phyloP scores from a whole-genome alignment of 345 rosid genomes.

The Eucalyptus erythrocorys region DNA sequence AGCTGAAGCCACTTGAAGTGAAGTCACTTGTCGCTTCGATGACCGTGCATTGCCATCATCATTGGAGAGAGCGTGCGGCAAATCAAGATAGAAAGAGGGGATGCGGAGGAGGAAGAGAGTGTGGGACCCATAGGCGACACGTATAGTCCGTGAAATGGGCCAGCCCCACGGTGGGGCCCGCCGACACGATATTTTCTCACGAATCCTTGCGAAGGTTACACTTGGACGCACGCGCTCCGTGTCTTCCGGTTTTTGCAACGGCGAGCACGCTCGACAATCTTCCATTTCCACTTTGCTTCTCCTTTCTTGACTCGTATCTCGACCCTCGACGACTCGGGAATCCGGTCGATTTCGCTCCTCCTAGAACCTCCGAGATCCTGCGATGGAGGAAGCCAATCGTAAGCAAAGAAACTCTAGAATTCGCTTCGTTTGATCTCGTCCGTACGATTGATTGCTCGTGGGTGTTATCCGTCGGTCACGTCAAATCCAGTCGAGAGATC shows the following conservation, averaged over 20 bases:
- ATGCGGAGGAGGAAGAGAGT: too few relatives aligned
- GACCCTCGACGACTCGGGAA: neutral
- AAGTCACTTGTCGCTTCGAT: neutral
- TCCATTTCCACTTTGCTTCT: neutral
- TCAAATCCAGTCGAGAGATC: neutral
- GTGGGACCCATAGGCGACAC: too few relatives aligned
- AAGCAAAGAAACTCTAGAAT: neutral
- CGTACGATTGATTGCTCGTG: neutral
- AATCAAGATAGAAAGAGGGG: too few relatives aligned
- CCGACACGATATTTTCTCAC: too few relatives aligned
- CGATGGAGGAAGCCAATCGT: conserved; percentile 22
- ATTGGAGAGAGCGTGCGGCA: too few relatives aligned
- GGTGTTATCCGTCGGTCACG: neutral
- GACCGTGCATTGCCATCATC: too few relatives aligned
- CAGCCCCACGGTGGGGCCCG: too few relatives aligned
- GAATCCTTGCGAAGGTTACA: neutral
- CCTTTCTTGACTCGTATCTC: neutral
- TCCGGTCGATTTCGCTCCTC: neutral
- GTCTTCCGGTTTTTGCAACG: neutral
- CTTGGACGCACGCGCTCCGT: too few relatives aligned
- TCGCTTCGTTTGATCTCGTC: neutral
- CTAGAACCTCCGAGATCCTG: neutral
- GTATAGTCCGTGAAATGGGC: too few relatives aligned
- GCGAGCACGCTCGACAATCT: neutral
- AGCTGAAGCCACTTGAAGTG: neutral